Percentiles rank a stretch among this genome's conserved stretches.
Conservation (phyloP, 371 early-diverging fungal genomes). For the Mucor circinelloides region DNA sequence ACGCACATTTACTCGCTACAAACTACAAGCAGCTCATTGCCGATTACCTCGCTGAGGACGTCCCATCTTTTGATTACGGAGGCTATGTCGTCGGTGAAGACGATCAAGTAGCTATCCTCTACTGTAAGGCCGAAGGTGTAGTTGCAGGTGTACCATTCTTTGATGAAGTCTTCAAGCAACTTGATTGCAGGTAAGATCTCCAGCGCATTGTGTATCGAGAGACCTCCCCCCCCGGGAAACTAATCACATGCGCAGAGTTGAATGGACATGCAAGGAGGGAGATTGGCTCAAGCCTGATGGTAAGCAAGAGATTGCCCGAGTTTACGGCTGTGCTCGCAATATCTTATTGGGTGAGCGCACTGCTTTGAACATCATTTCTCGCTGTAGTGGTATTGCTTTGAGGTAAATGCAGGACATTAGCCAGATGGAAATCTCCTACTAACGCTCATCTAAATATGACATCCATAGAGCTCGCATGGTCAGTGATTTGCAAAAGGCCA, state of each 20-base stretch:
- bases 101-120: slow-evolving; percentile 82
- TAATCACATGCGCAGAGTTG: slow-evolving; percentile 58
- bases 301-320: slow-evolving; percentile 77
- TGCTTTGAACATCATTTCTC: slow-evolving; percentile 92
- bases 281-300: slow-evolving; percentile 68
- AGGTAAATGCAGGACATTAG: slow-evolving; percentile 41
- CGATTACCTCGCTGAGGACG: slow-evolving; percentile 91
- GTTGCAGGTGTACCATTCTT: slow-evolving; percentile 96
- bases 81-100: slow-evolving; percentile 95
- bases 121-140: slow-evolving; percentile 90
- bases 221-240: neutral
- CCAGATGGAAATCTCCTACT: neutral
- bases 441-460: too few relatives aligned
- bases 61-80: slow-evolving; percentile 96
- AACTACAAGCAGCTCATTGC: slow-evolving; percentile 71
- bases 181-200: slow-evolving; percentile 77
- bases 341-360: slow-evolving; percentile 94
- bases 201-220: neutral
- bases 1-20: slow-evolving; percentile 73
- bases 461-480: slow-evolving; percentile 61
- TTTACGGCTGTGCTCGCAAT: slow-evolving; percentile 83
- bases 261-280: slow-evolving; percentile 86
- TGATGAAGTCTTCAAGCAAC: slow-evolving; percentile 89
- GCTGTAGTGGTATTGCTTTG: slow-evolving; percentile 94
- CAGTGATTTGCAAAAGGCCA: slow-evolving; percentile 65